phyloP scores from a whole-genome alignment of 768 basidiomycete species.

The Dentipellis fragilis region DNA sequence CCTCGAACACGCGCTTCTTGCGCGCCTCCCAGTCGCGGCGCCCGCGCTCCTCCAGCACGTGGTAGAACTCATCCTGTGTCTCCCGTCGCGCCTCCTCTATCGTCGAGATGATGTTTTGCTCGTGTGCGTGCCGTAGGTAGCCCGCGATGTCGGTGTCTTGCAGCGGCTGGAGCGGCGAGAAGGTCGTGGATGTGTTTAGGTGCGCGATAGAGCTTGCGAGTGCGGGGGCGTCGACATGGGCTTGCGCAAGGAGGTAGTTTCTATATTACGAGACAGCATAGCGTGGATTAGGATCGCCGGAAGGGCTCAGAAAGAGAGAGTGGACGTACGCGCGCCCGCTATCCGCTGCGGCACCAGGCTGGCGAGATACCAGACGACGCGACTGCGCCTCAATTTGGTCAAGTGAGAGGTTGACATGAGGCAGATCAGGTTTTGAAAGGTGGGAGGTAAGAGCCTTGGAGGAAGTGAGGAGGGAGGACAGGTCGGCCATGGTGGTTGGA shows the following conservation, averaged over 20 bases:
- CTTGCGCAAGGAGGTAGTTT: conserved; percentile 88
- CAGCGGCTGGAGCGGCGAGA: conserved; percentile 84
- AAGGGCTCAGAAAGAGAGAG: neutral
- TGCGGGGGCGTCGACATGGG: conserved; percentile 87
- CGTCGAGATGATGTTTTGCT: conserved; percentile 88
- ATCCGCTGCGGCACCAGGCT: conserved; percentile 53
- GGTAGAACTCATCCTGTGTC: conserved; percentile 80
- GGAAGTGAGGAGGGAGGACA: conserved; percentile 61
- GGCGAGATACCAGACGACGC: conserved; percentile 67
- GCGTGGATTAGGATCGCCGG: neutral
- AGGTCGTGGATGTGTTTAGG: conserved; percentile 72
- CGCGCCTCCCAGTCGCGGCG: conserved; percentile 83
- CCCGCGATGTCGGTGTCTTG: conserved; percentile 90
- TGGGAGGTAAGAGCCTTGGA: conserved; percentile 71
- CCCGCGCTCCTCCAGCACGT: conserved; percentile 63
- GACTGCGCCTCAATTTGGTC: conserved; percentile 96
- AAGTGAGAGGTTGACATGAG: conserved; percentile 79
- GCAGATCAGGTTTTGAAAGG: conserved; percentile 70
- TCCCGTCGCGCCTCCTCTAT: conserved; percentile 84
- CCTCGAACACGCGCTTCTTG: conserved; percentile 84
- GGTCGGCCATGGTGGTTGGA: conserved; percentile 32
- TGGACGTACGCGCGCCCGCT: conserved; percentile 60
- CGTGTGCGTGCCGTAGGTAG: conserved; percentile 91
- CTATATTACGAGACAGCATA: conserved; percentile 27
- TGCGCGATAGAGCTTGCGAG: conserved; percentile 76